phyloP scores from a whole-genome alignment of 2,329 filamentous ascomycete genomes.

The Phyllachora maydis region DNA sequence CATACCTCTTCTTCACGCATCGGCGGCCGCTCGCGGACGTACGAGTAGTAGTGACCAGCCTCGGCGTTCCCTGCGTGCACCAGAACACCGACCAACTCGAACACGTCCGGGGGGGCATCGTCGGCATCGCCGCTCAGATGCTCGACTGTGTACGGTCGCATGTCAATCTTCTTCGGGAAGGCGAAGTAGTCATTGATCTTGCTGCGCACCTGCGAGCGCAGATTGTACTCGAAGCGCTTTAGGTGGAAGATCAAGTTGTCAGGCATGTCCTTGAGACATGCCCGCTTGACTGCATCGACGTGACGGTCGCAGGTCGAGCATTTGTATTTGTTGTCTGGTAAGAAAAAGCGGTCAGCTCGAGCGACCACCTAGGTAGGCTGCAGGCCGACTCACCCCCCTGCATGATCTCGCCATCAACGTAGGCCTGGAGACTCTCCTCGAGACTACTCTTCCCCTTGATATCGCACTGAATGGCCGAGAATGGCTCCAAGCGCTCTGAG shows the following conservation, averaged over 20 bases:
- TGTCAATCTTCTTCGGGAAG: conserved; percentile 67
- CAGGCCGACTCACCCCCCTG: no score
- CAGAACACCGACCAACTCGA: conserved; percentile 86
- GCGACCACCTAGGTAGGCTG: no score
- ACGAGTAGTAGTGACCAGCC: conserved; percentile 94
- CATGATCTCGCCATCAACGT: conserved; percentile 90
- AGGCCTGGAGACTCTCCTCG: conserved; percentile 78
- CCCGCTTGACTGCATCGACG: conserved; percentile 82
- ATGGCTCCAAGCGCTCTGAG: conserved; percentile 74
- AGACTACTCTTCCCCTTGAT: conserved; percentile 80
- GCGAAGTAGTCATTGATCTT: conserved; percentile 94
- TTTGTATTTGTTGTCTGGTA: conserved; percentile 87
- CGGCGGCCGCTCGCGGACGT: conserved; percentile 59
- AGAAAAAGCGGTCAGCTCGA: no score
- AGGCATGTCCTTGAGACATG: conserved; percentile 79
- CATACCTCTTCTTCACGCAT: conserved; percentile 32
- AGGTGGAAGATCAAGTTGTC: conserved; percentile 92
- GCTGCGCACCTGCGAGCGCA: conserved; percentile 55
- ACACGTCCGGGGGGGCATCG: conserved; percentile 46
- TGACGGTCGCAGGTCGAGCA: conserved; percentile 77
- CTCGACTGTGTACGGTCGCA: conserved; percentile 79
- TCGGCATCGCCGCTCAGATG: conserved; percentile 49
- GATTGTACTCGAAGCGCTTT: conserved; percentile 70
- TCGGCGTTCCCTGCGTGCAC: conserved; percentile 87
- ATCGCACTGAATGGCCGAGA: conserved; percentile 88